Percentiles rank a stretch among this genome's conserved stretches.
Conservation (phyloP, 2,329 filamentous ascomycete genomes). For the Paecilomyces dactylethromorphus region DNA sequence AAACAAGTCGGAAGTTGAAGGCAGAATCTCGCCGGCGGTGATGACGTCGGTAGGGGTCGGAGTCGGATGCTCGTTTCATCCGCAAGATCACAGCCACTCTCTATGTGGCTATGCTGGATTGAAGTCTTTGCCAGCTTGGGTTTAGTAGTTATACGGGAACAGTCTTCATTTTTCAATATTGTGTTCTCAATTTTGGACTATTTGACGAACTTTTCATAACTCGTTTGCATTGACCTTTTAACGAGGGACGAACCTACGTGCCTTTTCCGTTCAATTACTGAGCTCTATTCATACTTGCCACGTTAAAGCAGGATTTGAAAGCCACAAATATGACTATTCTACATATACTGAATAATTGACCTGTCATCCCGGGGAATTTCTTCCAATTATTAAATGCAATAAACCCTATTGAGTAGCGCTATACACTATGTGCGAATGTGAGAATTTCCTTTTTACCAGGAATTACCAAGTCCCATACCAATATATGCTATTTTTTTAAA, state of each 20-base stretch:
- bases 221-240: too few species aligned
- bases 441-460: background rate
- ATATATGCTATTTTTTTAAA: background rate
- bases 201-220: too few species aligned
- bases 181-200: too few species aligned
- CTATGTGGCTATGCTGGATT: background rate
- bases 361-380: background rate
- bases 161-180: too few species aligned
- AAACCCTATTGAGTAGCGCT: background rate
- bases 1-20: background rate
- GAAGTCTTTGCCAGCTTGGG: too few species aligned
- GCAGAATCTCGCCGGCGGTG: background rate
- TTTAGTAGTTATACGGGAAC: too few species aligned
- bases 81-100: background rate
- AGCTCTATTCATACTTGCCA: background rate
- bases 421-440: background rate
- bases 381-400: background rate
- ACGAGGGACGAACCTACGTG: background rate
- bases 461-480: background rate
- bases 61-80: background rate
- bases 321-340: background rate
- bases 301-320: background rate
- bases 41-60: background rate
- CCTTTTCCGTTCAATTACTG: background rate
- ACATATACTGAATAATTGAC: background rate